phyloP scores from a whole-genome alignment of 1,284 basidiomycete species.

The Schizophyllum amplum region DNA sequence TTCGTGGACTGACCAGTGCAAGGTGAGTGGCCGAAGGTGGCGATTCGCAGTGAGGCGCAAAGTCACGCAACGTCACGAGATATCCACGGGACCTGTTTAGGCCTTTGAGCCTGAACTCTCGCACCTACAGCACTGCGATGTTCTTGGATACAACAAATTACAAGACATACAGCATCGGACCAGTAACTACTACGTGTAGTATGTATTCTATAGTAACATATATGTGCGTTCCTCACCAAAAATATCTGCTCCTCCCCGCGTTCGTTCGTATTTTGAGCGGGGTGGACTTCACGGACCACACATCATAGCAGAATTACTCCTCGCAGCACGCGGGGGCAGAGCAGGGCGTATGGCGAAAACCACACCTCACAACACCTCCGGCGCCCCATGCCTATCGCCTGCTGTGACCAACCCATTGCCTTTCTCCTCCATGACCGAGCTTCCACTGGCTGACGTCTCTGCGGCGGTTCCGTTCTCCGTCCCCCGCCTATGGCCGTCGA shows the following conservation, averaged over 20 bases:
- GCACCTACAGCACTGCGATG: too few relatives aligned
- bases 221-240: not conserved
- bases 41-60: too few relatives aligned
- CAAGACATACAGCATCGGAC: not conserved
- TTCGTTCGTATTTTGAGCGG: not conserved
- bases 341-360: not conserved
- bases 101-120: too few relatives aligned
- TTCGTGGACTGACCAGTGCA: too few relatives aligned
- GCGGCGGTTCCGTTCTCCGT: conserved; percentile 16
- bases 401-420: not conserved
- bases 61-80: not conserved
- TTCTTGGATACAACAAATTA: not conserved
- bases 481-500: conserved; percentile 15
- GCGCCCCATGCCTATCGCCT: not conserved
- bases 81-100: too few relatives aligned
- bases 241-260: not conserved
- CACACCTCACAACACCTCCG: not conserved
- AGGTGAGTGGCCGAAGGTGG: too few relatives aligned
- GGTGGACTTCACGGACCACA: too few relatives aligned
- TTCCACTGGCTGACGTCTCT: conserved; percentile 4
- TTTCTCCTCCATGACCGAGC: not conserved
- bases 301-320: too few relatives aligned
- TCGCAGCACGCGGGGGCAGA: too few relatives aligned
- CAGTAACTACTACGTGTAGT: not conserved
- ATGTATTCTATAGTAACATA: not conserved